Evolutionary conservation across 192 early-diverging fungal species (phyloP).

Genomic region (Coemansia sp.): DNA sequence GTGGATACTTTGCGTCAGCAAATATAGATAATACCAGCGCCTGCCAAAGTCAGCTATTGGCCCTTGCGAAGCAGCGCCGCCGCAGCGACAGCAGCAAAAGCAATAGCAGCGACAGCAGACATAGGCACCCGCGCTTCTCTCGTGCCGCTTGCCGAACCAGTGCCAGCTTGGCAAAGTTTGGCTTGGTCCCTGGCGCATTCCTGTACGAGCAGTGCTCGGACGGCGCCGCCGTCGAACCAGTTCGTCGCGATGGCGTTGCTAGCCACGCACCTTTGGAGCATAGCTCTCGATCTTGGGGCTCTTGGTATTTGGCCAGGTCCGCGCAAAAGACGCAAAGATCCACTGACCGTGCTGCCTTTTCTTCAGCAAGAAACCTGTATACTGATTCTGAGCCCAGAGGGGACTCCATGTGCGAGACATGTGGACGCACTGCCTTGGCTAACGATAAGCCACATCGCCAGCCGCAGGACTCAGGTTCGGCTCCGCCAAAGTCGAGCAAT

Average conservation of each 20-base stretch:
- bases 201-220: slow-evolving; percentile 21
- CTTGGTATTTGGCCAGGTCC: not conserved
- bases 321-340: not conserved
- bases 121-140: not conserved
- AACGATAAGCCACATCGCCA: not conserved
- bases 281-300: not conserved
- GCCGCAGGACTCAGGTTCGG: not conserved
- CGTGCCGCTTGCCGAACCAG: slow-evolving; percentile 1
- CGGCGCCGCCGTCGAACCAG: not conserved
- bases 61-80: not conserved
- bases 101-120: not conserved
- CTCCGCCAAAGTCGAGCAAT: not conserved
- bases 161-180: slow-evolving; percentile 19
- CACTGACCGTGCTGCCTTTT: not conserved
- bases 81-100: not conserved
- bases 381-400: not conserved
- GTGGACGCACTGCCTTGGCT: not conserved
- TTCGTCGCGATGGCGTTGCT: not conserved
- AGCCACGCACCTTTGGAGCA: not conserved
- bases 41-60: not conserved
- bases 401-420: not conserved
- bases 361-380: not conserved
- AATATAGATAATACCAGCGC: not conserved
- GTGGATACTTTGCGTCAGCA: not conserved
- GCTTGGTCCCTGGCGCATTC: slow-evolving; percentile 21